Base-by-base conservation (phyloP, 2,329 filamentous ascomycete species). In the Claviceps paspali region DNA sequence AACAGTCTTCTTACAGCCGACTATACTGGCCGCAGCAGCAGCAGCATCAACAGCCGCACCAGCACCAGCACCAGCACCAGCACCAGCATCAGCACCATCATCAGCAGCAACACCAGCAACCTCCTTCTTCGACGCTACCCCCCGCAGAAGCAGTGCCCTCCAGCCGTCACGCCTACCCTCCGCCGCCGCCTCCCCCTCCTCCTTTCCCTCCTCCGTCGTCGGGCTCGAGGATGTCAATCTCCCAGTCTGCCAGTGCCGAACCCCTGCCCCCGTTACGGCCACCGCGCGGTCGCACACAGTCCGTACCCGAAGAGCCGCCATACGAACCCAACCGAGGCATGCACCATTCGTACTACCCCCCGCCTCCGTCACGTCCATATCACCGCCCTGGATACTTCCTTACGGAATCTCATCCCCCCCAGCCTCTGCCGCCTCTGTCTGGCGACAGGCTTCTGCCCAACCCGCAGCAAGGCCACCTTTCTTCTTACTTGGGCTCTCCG, bases 221-320 rank as follows among this genome's bases (percentile, higher is more conserved):
- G 17, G 41, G 50, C 23, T 43, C 55, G 3, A 51, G 58, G 19
- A 52, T 57, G 11, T 54, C 58, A 1, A 61, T 59, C 38, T 54
- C 55, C 23, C 56, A 56, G 22, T 51, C 52, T 24, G 50, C 47
- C 11, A 56, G 46, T 39, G 49, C 56, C 9, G 57, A 61, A 28
- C 57, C 56, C 18, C 46, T 62, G 17, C 59, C 59, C 4, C 58
- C 59, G 6, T 47, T 62, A 27, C 50, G 59, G 28, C 59, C 59
- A n/a, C 51, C 59, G 11, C 51, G 59, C 28, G 47, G 49, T 23
- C 56, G 56, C 15, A 52, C 50, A 29, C 55, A 54, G 22, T 53
- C 56, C 24, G 36, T 58, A 5, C 51, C 51, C 8, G 57, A 60
- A 11, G 56, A 58, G 17, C 39, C 45, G 8, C 42, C 54, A 33